phyloP scores from a whole-genome alignment of 345 rosid species.

The Eutrema japonicum region DNA sequence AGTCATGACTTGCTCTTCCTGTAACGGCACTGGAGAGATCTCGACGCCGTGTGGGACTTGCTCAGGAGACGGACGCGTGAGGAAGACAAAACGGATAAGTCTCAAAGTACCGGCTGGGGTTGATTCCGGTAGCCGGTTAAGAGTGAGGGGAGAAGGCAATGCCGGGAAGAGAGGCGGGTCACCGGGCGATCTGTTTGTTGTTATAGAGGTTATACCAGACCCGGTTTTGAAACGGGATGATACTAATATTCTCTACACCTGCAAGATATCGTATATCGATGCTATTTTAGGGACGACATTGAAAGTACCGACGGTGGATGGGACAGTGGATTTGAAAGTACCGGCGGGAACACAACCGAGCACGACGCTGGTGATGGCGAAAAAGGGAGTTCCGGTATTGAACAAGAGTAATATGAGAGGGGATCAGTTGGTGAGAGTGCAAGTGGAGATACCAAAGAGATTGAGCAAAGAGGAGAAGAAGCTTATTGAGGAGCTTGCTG shows the following conservation, averaged over 20 bases:
- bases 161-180: slow-evolving; percentile 94
- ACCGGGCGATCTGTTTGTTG: slow-evolving; percentile 88
- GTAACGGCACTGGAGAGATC: slow-evolving; percentile 81
- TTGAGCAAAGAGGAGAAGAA: slow-evolving; percentile 88
- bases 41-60: slow-evolving; percentile 78
- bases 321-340: slow-evolving; percentile 86
- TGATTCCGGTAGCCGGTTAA: slow-evolving; percentile 88
- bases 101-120: slow-evolving; percentile 95
- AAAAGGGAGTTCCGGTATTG: slow-evolving; percentile 90
- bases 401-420: slow-evolving; percentile 90
- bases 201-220: slow-evolving; percentile 85
- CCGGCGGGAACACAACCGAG: slow-evolving; percentile 92
- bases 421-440: slow-evolving; percentile 95
- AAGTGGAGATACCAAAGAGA: slow-evolving; percentile 95
- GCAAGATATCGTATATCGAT: slow-evolving; percentile 87
- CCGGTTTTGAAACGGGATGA: slow-evolving; percentile 90
- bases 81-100: slow-evolving; percentile 88
- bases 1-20: slow-evolving; percentile 87
- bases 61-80: slow-evolving; percentile 92
- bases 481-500: slow-evolving; percentile 86
- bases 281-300: slow-evolving; percentile 87
- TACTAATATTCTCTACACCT: slow-evolving; percentile 78
- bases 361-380: slow-evolving; percentile 91
- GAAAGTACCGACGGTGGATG: slow-evolving; percentile 91
- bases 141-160: slow-evolving; percentile 94